A percentile compares a stretch with the other conserved stretches of the same genome.
Conservation (phyloP, 2,329 filamentous ascomycete genomes). For the Aspergillus terreus region DNA sequence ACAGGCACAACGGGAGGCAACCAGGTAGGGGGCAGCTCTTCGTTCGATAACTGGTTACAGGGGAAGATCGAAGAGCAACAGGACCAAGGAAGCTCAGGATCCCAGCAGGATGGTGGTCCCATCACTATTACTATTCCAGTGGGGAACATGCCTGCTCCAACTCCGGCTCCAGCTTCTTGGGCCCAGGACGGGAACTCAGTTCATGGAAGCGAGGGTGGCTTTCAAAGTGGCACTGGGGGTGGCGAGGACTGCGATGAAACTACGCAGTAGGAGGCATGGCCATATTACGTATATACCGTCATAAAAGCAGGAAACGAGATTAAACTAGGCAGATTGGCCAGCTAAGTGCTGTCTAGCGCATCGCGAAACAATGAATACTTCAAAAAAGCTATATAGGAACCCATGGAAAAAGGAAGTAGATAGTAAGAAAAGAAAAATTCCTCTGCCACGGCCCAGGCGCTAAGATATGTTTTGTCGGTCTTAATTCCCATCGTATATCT, state of each 20-base stretch:
- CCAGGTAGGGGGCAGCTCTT: background rate
- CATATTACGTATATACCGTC: background rate
- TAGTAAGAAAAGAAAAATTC: too few relatives aligned
- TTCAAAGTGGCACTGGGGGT: background rate
- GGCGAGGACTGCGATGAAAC: background rate
- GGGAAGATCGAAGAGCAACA: background rate
- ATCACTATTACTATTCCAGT: background rate
- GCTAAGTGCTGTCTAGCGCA: too few relatives aligned
- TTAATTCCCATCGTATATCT: conserved; percentile 26
- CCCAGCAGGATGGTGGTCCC: background rate
- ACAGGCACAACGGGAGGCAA: background rate
- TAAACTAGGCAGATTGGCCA: background rate
- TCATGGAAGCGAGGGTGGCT: background rate
- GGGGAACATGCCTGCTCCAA: background rate
- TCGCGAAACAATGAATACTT: too few relatives aligned
- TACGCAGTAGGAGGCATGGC: background rate
- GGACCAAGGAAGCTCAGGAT: background rate
- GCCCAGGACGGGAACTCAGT: background rate
- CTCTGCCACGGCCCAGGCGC: background rate
- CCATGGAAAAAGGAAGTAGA: too few relatives aligned
- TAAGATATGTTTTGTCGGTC: background rate
- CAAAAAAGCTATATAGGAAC: background rate
- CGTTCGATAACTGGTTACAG: background rate
- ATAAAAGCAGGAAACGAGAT: background rate
- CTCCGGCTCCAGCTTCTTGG: background rate